Percentiles rank a stretch among this genome's conserved stretches.
Evolutionary conservation across 345 rosid species (phyloP).

Genomic region (Boechera retrofracta): DNA sequence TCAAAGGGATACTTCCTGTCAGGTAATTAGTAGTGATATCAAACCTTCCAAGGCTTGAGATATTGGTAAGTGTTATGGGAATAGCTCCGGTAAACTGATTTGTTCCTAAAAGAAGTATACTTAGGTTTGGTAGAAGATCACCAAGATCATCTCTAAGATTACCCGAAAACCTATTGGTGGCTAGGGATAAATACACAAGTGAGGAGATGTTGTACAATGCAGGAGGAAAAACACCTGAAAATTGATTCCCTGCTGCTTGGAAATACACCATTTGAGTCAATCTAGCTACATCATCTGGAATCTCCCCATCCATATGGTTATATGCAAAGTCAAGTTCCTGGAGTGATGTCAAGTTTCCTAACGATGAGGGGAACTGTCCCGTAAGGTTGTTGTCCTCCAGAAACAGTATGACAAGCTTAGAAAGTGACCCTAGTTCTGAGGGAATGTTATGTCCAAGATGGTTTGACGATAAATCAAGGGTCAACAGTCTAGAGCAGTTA

Average conservation of each 20-base stretch:
- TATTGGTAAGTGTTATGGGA: conserved; percentile 38
- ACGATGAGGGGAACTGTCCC: conserved; percentile 28
- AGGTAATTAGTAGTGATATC: conserved; percentile 27
- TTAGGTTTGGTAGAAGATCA: conserved; percentile 37
- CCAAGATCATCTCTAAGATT: conserved; percentile 34
- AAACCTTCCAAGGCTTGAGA: conserved; percentile 38
- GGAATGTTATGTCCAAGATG: not conserved
- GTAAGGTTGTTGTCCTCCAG: conserved; percentile 24
- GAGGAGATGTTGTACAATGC: conserved; percentile 35
- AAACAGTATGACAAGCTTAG: not conserved
- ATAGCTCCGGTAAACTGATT: conserved; percentile 36
- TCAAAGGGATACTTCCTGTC: conserved; percentile 33
- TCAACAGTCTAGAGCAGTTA: not conserved
- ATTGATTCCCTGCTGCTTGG: conserved; percentile 17
- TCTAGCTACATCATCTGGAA: conserved; percentile 27
- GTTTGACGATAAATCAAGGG: not conserved
- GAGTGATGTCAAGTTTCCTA: conserved; percentile 44
- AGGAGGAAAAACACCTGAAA: conserved; percentile 44
- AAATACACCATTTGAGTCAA: conserved; percentile 32
- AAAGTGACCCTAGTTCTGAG: not conserved
- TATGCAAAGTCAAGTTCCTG: conserved; percentile 26
- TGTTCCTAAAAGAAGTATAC: not conserved
- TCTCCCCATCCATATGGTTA: conserved; percentile 37
- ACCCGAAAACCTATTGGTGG: conserved; percentile 35
- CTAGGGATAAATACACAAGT: conserved; percentile 22